Conservation (phyloP, 2,329 filamentous ascomycete species). For the Paracorniculantispora psalliotae region DNA sequence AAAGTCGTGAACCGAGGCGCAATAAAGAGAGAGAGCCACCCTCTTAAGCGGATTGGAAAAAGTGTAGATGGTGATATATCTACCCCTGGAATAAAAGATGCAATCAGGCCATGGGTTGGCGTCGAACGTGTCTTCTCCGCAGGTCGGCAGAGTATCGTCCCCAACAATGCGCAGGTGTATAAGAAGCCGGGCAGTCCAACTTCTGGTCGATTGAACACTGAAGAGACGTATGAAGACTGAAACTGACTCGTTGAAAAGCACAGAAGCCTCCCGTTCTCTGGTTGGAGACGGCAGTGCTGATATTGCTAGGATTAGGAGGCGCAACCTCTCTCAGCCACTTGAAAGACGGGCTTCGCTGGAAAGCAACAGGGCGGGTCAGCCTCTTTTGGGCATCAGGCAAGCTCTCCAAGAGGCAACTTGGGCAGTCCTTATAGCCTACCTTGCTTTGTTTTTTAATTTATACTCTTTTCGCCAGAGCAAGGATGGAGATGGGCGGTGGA, state of each 20-base stretch:
- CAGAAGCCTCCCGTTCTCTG: neutral
- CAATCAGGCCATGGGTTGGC: slow-evolving; percentile 10
- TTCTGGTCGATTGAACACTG: neutral
- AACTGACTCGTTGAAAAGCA: neutral
- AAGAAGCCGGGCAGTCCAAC: neutral
- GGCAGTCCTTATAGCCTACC: slow-evolving; percentile 3
- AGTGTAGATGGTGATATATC: slow-evolving; percentile 13
- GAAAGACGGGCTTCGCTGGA: slow-evolving; percentile 6
- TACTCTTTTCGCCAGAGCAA: slow-evolving; percentile 4
- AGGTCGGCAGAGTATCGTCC: neutral
- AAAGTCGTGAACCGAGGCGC: neutral
- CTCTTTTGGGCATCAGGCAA: slow-evolving; percentile 6
- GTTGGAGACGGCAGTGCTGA: neutral
- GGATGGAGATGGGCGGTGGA: slow-evolving; percentile 11
- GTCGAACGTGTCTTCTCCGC: neutral
- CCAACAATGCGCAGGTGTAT: neutral
- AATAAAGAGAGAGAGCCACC: neutral
- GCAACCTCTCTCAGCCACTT: slow-evolving; percentile 1
- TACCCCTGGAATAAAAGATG: slow-evolving; percentile 12
- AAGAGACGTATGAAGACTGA: neutral
- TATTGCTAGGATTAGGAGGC: slow-evolving; percentile 6
- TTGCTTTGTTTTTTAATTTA: slow-evolving; percentile 11
- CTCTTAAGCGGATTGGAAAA: neutral
- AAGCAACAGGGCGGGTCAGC: slow-evolving; percentile 13
- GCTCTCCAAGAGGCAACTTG: slow-evolving; percentile 5